Evolutionary conservation across 169 alveolate genomes (phyloP).

Genomic region (Babesia gibsoni): DNA sequence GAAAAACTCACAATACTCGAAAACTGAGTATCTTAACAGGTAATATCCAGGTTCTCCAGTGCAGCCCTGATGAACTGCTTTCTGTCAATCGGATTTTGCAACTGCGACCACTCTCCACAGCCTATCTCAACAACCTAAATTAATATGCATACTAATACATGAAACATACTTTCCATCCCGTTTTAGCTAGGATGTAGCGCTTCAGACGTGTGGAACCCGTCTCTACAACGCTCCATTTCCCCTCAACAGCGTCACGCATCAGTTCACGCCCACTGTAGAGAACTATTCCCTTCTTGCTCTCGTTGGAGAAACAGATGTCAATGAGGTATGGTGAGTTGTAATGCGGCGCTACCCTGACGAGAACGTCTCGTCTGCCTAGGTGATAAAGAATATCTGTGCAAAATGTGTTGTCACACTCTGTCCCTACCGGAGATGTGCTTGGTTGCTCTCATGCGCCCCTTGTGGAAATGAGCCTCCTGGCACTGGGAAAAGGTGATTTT

Average conservation of each 20-base stretch:
- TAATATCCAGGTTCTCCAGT: constrained; percentile 18
- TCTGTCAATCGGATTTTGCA: constrained; percentile 25
- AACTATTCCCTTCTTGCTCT: constrained; percentile 60
- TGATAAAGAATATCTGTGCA: constrained; percentile 35
- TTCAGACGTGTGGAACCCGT: constrained; percentile 59
- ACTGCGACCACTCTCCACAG: constrained; percentile 58
- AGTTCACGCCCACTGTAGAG: constrained; percentile 56
- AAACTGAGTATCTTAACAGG: no score
- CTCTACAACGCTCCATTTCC: constrained; percentile 53
- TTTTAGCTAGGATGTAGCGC: constrained; percentile 24
- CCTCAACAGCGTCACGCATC: constrained; percentile 54
- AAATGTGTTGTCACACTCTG: background rate
- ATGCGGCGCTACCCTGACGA: constrained; percentile 57
- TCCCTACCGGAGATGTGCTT: constrained; percentile 38
- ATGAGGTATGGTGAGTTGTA: constrained; percentile 59
- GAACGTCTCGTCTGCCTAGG: constrained; percentile 48
- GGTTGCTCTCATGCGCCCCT: constrained; percentile 60
- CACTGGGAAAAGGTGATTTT: constrained; percentile 41
- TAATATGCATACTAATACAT: background rate
- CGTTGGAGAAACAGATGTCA: constrained; percentile 59
- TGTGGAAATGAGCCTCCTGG: constrained; percentile 61
- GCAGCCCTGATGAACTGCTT: constrained; percentile 41
- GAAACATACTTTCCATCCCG: constrained; percentile 48
- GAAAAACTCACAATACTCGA: no score
- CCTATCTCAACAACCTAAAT: constrained; percentile 46